Evolutionary conservation across 148 eudicot species (phyloP).

Genomic region (Polygonum maritimum): DNA sequence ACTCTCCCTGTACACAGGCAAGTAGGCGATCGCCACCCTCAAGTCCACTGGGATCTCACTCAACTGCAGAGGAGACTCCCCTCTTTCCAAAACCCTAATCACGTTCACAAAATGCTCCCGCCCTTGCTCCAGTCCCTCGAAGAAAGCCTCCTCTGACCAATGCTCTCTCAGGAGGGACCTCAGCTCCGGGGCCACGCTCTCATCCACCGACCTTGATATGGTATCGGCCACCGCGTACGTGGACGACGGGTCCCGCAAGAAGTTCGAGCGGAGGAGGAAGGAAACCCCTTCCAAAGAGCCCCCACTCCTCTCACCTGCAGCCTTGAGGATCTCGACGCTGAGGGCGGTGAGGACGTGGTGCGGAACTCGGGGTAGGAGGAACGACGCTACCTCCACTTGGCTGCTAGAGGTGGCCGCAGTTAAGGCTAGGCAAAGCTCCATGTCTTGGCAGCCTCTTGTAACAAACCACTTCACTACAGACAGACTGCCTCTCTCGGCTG

Average conservation of each 20-base stretch:
- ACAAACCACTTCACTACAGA: constrained; percentile 95
- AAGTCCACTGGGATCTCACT: constrained; percentile 65
- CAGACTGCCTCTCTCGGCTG: constrained; percentile 85
- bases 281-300: constrained; percentile 93
- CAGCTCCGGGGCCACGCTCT: constrained; percentile 65
- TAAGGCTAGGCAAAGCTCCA: constrained; percentile 96
- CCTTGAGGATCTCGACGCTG: constrained; percentile 91
- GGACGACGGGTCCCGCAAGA: constrained; percentile 65
- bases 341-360: constrained; percentile 92
- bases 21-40: constrained; percentile 80
- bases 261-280: constrained; percentile 77
- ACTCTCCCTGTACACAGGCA: constrained; percentile 85
- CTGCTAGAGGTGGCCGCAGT: constrained; percentile 96
- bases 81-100: constrained; percentile 56
- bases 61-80: constrained; percentile 57
- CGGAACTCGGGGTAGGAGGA: constrained; percentile 92
- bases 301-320: constrained; percentile 86
- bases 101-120: constrained; percentile 59
- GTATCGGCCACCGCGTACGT: constrained; percentile 87
- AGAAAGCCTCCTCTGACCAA: constrained; percentile 81
- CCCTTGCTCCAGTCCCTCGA: constrained; percentile 52
- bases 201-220: constrained; percentile 67
- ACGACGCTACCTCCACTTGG: constrained; percentile 72
- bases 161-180: constrained; percentile 51
- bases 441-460: constrained; percentile 82